Percentiles rank a stretch among this genome's conserved stretches.
phyloP scores from a whole-genome alignment of 2,329 filamentous ascomycete species.

The Exophiala sideris region DNA sequence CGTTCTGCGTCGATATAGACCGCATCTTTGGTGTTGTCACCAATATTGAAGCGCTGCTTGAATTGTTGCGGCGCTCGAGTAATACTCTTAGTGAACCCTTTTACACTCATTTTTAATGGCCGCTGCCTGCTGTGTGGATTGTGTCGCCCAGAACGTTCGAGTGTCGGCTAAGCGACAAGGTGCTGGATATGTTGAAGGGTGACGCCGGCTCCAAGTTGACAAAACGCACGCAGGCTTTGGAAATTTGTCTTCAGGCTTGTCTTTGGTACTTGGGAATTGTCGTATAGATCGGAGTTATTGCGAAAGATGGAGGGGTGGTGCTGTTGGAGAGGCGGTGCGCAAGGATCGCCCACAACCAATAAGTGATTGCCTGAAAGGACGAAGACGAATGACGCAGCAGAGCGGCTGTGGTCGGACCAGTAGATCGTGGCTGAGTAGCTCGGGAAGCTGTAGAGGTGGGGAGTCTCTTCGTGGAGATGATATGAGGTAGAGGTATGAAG shows the following conservation, averaged over 20 bases:
- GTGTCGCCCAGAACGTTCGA: not conserved
- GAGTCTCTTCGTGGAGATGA: no score
- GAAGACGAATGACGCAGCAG: no score
- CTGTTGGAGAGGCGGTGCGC: constrained; percentile 2
- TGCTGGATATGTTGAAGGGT: not conserved
- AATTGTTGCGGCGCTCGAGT: constrained; percentile 87
- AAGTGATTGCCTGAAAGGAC: not conserved
- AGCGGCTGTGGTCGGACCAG: no score
- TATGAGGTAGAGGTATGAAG: not conserved
- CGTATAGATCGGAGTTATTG: not conserved
- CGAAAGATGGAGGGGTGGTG: constrained; percentile 2
- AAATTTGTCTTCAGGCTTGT: not conserved
- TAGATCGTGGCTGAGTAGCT: no score
- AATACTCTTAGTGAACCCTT: constrained; percentile 89
- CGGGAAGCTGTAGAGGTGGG: no score
- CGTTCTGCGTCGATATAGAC: constrained; percentile 94
- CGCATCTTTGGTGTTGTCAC: constrained; percentile 90
- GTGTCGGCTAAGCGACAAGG: not conserved
- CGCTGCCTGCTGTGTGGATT: not conserved
- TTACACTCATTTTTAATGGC: constrained; percentile 75
- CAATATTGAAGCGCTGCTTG: constrained; percentile 89
- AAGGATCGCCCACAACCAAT: not conserved
- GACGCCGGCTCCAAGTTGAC: not conserved
- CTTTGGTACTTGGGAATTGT: not conserved
- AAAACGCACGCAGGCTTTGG: not conserved